Evolutionary conservation across 1,284 basidiomycete genomes (phyloP), one percentile per base, ranked within the genome.

Genomic region (Exobasidium cylindrosporum): DNA sequence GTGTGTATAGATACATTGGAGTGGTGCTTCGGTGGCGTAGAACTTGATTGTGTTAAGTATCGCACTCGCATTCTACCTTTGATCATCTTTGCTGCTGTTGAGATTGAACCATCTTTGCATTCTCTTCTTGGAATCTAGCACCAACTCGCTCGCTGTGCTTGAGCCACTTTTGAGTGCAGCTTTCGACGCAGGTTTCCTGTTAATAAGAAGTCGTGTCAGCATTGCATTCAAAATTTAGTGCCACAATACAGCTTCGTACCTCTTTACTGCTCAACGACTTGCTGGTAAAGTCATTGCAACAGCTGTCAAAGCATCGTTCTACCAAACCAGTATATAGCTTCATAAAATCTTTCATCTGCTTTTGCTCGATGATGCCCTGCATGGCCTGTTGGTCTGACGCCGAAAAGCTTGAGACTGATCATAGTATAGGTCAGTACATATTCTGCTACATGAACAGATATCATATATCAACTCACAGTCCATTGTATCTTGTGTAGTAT

Each of bases 281-380:
- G 83, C 89, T 90, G 30, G 94, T 97, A 78, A 98, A 97, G 81
- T 98, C 95, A 80, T 96, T 92, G 77, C 89, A 90, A 82, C 95
- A 98, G 30, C 90, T 85, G 69, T 85, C 92, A 85, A 98, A 98
- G 82, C 95, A 98, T 70, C 90, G 87, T 81, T 97, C 94, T 46
- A 96, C 93, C 60, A 98, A 86, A 74, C 88, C 89, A n/a, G 92
- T 91, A 83, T 97, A 97, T 81, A 97, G 89, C 77, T 85, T 86
- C 85, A 97, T 85, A 77, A 98, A 97, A 84, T 97, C 95, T 85
- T 95, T 91, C 93, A 97, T 96, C 91, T 97, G 82, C 47, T 78
- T 78, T 57, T 78, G 74, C 69, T 78, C 77, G 54, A 79, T 73
- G 64, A 79, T 67, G 52, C 67, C 67, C 49, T 73, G 61, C 77